Evolutionary conservation across 495 filamentous ascomycete species (phyloP).

Genomic region (Aspergillus homomorphus): DNA sequence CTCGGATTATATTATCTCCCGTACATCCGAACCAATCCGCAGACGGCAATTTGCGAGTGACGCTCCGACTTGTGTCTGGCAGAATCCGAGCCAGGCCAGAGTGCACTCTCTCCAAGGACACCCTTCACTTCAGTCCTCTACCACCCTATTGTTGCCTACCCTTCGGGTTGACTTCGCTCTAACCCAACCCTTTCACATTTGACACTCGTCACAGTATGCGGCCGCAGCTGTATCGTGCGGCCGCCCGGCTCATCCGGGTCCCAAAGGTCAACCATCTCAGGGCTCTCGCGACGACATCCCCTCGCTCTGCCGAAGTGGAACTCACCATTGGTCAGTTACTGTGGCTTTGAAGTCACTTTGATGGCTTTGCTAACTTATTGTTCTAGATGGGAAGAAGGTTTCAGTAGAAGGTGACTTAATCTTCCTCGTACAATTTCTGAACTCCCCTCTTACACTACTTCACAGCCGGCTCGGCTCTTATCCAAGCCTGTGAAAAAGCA

Average conservation of each 20-base stretch:
- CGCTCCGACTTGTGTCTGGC: constrained; percentile 25
- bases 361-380: constrained; percentile 12
- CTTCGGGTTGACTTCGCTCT: constrained; percentile 8
- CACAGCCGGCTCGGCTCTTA: constrained; percentile 78
- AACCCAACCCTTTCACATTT: constrained; percentile 36
- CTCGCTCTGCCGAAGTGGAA: constrained; percentile 83
- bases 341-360: constrained; percentile 17
- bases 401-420: constrained; percentile 78
- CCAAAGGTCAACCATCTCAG: constrained; percentile 59
- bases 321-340: constrained; percentile 77
- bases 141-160: constrained; percentile 11
- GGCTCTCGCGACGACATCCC: constrained; percentile 70
- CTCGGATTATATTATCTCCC: constrained; percentile 31
- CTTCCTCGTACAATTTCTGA: constrained; percentile 2
- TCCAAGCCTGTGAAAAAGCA: constrained; percentile 98
- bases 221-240: constrained; percentile 80
- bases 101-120: constrained; percentile 35
- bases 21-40: constrained; percentile 38
- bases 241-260: constrained; percentile 71
- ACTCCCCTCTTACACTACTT: constrained; percentile 27
- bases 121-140: constrained; percentile 15
- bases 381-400: constrained; percentile 88
- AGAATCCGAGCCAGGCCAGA: constrained; percentile 32
- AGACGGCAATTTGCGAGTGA: constrained; percentile 35
- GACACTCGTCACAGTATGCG: constrained; percentile 65